Conservation (phyloP, 2,329 filamentous ascomycete genomes). For the Epichloe brachyelytri region DNA sequence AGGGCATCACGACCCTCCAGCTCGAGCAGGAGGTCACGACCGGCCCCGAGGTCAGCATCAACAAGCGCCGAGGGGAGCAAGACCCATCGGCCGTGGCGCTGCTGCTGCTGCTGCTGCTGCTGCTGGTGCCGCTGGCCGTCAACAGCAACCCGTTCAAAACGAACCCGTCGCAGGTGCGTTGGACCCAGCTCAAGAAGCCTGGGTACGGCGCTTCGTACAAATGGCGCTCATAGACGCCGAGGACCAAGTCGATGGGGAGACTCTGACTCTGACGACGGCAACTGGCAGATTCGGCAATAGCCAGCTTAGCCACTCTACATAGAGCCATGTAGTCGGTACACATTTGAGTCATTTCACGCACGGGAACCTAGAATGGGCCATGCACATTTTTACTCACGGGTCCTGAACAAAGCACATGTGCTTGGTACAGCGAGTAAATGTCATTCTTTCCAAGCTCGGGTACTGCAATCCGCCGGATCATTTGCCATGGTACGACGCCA, state of each 20-base stretch:
- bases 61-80: neutral
- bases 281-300: slow-evolving; percentile 2
- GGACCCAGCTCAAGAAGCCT: slow-evolving; percentile 34
- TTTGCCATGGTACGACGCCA: too few relatives aligned
- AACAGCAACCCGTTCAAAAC: slow-evolving; percentile 4
- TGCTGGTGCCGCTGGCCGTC: neutral
- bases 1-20: neutral
- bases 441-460: too few relatives aligned
- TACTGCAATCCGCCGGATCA: too few relatives aligned
- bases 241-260: slow-evolving; percentile 32
- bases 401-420: too few relatives aligned
- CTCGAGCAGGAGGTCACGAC: neutral
- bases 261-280: slow-evolving; percentile 19
- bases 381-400: too few relatives aligned
- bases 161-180: slow-evolving; percentile 18
- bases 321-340: too few relatives aligned
- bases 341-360: neutral
- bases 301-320: neutral
- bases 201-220: slow-evolving; percentile 41
- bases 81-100: neutral
- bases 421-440: too few relatives aligned
- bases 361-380: too few relatives aligned
- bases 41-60: neutral
- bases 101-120: neutral
- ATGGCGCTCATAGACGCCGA: slow-evolving; percentile 41